Evolutionary conservation across 495 filamentous ascomycete genomes (phyloP).

Genomic region (Clohesyomyces aquaticus): DNA sequence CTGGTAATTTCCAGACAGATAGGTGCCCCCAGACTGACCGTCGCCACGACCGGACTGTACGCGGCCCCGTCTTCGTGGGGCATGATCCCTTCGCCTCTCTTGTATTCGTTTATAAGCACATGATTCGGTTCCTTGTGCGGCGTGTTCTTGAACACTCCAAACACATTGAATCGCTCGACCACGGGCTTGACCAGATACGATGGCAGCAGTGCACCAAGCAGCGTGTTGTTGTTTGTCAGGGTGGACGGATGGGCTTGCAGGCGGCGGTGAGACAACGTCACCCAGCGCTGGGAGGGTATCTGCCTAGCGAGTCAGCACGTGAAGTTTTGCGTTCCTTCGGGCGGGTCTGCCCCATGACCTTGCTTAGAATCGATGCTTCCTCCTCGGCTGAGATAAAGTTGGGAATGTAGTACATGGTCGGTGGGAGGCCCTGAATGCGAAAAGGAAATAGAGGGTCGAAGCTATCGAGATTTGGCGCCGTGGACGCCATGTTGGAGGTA

Average conservation of each 20-base stretch:
- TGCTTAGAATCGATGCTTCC: conserved; percentile 69
- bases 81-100: conserved; percentile 88
- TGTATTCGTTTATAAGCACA: conserved; percentile 91
- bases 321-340: conserved; percentile 8
- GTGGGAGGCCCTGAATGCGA: conserved; percentile 61
- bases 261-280: conserved; percentile 77
- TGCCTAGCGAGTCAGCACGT: conserved; percentile 15
- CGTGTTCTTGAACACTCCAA: conserved; percentile 67
- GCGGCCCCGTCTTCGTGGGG: conserved; percentile 91
- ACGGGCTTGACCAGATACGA: conserved; percentile 74
- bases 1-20: conserved; percentile 79
- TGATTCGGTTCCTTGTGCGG: conserved; percentile 85
- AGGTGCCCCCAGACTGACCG: conserved; percentile 77
- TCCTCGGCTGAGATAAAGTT: conserved; percentile 82
- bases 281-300: conserved; percentile 67
- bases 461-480: too few relatives aligned
- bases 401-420: conserved; percentile 80
- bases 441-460: conserved; percentile 8
- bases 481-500: too few relatives aligned
- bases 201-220: conserved; percentile 77
- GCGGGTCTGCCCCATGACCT: too few relatives aligned
- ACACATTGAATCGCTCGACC: conserved; percentile 63
- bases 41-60: conserved; percentile 86
- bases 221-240: conserved; percentile 69
- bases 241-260: conserved; percentile 89